Evolutionary conservation across 495 filamentous ascomycete species (phyloP), one percentile per base, ranked within the genome.

Genomic region (Talaromyces trachyspermus): DNA sequence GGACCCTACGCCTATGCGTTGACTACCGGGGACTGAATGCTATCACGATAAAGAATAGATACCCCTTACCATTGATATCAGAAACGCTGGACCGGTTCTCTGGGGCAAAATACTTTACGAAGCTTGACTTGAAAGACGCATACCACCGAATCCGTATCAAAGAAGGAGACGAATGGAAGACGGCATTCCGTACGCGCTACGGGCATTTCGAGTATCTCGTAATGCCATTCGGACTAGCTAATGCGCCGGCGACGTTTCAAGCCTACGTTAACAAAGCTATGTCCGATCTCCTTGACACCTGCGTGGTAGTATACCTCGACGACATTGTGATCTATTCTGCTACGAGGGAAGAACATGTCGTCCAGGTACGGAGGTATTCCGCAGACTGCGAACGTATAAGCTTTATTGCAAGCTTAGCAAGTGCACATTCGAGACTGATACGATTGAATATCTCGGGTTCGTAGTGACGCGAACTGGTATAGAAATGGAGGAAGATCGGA

Each of bases 11-110:
- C 0, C 52, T 81, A 26, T 78, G 60, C 58, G 51, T 76, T 0
- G 61, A 79, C 39, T 79, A 71, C 42, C 46, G 56, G 4, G 51
- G 50, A 6, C 42, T 77, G 0, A 79, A 80, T 44, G 39, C 22
- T 0, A 46, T 75, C 0, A 77, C 59, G 0, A 51, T 49, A 2
- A 72, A 71, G 48, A 62, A 79, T 29, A 25, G 54, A n/a, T 48
- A 52, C 15, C 35, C 25, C 10, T 39, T 52, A 48, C n/a, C 44
- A 2, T 27, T 52, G 15, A 48, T 52, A 5, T 23, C 12, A 26
- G 49, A 52, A 30, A 52, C 30, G 18, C 33, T 46, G 12, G 43
- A 52, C 39, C 7, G 20, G 5, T 11, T 52, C 10, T 17, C 8
- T 17, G 33, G 26, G 4, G 29, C 24, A 8, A 38, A 42, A 3